Base-by-base conservation (phyloP, 2,329 filamentous ascomycete species). In the Calonectria pteridis region DNA sequence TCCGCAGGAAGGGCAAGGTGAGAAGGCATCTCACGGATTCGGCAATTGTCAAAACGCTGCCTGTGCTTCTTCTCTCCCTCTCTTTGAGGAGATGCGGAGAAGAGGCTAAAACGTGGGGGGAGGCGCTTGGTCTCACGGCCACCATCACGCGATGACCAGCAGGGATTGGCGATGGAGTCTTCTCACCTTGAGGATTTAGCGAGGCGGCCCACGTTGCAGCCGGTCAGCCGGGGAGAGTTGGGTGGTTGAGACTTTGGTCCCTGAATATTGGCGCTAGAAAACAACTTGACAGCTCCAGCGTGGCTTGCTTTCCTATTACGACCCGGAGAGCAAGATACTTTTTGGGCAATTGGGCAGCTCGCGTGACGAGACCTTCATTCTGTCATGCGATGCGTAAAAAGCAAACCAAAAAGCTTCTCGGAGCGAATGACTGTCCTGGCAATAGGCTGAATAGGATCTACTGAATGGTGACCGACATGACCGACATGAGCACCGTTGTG, bases 1-100 rank as follows among this genome's bases (percentile, higher is more conserved):
- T 20, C 26, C 49, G 23, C 37, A 50, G 33, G 37, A 50, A 59
- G 35, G 6, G 33, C 20, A 53, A 51, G 65, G 18, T n/a, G 33
- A 67, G 18, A 63, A 67, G 46, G 69, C 69, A 67, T 72, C 64
- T 72, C 69, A 67, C 63, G 53, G 58, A 67, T 63, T 46, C 70
- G 70, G 70, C 65, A 72, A 35, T 72, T 64, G 64, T 68, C 55
- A 72, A 23, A 40, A 59, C 43, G n/a, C 37, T 23, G 33, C 43
- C 29, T 28, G 37, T 50, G 23, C 33, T 51, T 33, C 33, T 51
- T 33, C 35, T 55, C 28, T 51, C 20, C 31, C 31, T 59, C 46
- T 59, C 33, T 64, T 51, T 40, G n/a, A 40, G 11, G n/a, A 46
- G 28, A 72, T 64, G 65, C 70, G 49, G 70, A 72, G 70, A 50